Conservation (phyloP, 768 basidiomycete species). For the Holtermannia corniformis region DNA sequence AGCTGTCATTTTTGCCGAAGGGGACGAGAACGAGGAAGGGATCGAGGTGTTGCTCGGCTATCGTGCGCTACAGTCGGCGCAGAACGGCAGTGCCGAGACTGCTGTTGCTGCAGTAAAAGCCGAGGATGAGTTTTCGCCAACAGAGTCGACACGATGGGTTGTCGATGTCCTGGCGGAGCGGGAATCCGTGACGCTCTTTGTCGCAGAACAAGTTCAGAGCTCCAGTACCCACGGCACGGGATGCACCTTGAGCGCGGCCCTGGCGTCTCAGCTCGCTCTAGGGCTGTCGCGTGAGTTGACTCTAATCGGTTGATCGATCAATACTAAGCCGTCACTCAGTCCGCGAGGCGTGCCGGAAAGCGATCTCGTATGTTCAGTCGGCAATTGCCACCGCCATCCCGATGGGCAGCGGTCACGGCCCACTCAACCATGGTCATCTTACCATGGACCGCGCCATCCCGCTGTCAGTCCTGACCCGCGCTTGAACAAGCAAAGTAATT, state of each 20-base stretch:
- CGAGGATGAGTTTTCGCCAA: slow-evolving; percentile 52
- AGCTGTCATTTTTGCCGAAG: slow-evolving; percentile 25
- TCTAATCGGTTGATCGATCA: background rate
- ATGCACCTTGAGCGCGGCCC: slow-evolving; percentile 77
- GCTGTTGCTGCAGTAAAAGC: background rate
- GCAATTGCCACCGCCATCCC: slow-evolving; percentile 61
- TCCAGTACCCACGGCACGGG: slow-evolving; percentile 75
- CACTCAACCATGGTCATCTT: slow-evolving; percentile 74
- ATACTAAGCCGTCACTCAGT: background rate
- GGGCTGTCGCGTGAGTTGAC: background rate
- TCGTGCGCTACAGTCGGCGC: background rate
- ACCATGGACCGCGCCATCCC: slow-evolving; percentile 49
- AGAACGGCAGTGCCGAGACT: background rate
- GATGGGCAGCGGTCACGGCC: slow-evolving; percentile 69
- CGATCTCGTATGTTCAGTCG: slow-evolving; percentile 60
- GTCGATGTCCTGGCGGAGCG: slow-evolving; percentile 29
- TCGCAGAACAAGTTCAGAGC: slow-evolving; percentile 19
- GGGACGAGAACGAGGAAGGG: slow-evolving; percentile 20
- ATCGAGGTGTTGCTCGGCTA: slow-evolving; percentile 23
- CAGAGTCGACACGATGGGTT: slow-evolving; percentile 28
- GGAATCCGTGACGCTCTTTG: slow-evolving; percentile 12
- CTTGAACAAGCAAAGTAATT: too few species aligned
- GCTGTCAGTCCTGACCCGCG: slow-evolving; percentile 45
- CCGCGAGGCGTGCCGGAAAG: slow-evolving; percentile 51
- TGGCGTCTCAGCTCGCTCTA: slow-evolving; percentile 47